These are phyloP conservation scores for Penicillium dipodomyicola DNA, from an alignment of 495 filamentous ascomycete species.

Conservation along the genomic window DNA sequence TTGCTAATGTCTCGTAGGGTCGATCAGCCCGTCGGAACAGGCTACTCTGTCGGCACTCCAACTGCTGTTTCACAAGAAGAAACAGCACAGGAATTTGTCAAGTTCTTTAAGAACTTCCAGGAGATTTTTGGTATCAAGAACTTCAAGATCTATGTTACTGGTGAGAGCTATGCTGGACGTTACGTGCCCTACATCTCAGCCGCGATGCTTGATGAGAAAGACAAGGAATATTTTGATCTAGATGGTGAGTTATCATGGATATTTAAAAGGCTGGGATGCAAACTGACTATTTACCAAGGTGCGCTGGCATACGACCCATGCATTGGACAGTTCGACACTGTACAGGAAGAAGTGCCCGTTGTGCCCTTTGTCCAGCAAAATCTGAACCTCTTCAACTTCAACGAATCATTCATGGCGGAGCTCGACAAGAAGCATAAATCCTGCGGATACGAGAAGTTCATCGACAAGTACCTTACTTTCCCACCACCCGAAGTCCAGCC, in stretches of 20 bases:
- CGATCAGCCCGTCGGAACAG: constrained; percentile 57
- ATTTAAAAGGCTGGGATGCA: background rate
- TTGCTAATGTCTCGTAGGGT: constrained; percentile 30
- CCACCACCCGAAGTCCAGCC: constrained; percentile 47
- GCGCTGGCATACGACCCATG: constrained; percentile 44
- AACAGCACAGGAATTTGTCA: constrained; percentile 56
- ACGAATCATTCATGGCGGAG: constrained; percentile 49
- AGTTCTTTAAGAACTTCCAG: constrained; percentile 65
- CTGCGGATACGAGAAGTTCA: constrained; percentile 56
- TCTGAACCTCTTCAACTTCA: constrained; percentile 56
- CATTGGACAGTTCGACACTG: constrained; percentile 42
- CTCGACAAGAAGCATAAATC: constrained; percentile 48
- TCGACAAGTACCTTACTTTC: constrained; percentile 56
- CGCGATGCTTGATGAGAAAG: constrained; percentile 49
- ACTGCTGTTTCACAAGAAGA: constrained; percentile 55
- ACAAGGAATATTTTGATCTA: constrained; percentile 49
- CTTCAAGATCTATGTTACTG: constrained; percentile 60
- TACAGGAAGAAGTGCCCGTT: constrained; percentile 41
- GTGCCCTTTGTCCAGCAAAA: constrained; percentile 52
- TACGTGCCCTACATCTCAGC: constrained; percentile 57
- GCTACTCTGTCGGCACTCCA: constrained; percentile 55
- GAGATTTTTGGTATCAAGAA: constrained; percentile 59
- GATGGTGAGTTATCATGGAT: constrained; percentile 27
- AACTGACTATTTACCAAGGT: constrained; percentile 21
- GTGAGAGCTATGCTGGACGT: constrained; percentile 57